Evolutionary conservation across 495 filamentous ascomycete species (phyloP).

Genomic region (Delitschia confertaspora): DNA sequence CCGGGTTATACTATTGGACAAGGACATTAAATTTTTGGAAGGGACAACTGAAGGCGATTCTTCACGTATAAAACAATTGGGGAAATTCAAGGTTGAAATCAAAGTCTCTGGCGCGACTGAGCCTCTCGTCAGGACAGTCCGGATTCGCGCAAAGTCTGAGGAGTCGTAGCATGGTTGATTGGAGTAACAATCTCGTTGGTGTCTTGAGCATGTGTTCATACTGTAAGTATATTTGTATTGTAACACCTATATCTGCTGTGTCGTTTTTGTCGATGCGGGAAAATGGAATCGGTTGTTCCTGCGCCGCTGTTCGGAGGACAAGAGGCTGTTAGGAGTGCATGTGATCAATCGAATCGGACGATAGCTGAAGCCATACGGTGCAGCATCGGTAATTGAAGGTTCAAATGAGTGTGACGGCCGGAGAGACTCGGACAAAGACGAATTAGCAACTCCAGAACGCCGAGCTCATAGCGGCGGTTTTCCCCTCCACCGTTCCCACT

Average conservation of each 20-base stretch:
- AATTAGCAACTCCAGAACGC: slow-evolving; percentile 11
- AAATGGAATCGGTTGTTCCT: slow-evolving; percentile 15
- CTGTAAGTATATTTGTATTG: no score
- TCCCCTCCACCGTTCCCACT: no score
- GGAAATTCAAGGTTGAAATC: slow-evolving; percentile 47
- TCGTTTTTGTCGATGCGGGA: slow-evolving; percentile 2
- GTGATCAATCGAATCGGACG: slow-evolving; percentile 2
- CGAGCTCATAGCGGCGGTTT: slow-evolving; percentile 17
- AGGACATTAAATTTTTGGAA: slow-evolving; percentile 44
- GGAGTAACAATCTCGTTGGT: neutral
- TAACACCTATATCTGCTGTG: no score
- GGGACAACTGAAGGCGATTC: slow-evolving; percentile 22
- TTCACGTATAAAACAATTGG: slow-evolving; percentile 44
- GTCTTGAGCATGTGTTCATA: neutral
- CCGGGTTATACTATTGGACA: slow-evolving; percentile 42
- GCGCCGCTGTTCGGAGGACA: slow-evolving; percentile 18
- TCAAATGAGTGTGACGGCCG: slow-evolving; percentile 6
- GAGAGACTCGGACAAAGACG: slow-evolving; percentile 20
- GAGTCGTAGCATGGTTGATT: slow-evolving; percentile 1
- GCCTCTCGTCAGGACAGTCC: slow-evolving; percentile 39
- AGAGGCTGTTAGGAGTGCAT: slow-evolving; percentile 3
- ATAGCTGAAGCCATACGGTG: slow-evolving; percentile 15
- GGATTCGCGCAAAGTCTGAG: slow-evolving; percentile 31
- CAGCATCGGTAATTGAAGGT: slow-evolving; percentile 13
- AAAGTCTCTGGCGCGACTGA: slow-evolving; percentile 41